Evolutionary conservation across 2,329 filamentous ascomycete species (phyloP).

Genomic region (Botrytis porri): DNA sequence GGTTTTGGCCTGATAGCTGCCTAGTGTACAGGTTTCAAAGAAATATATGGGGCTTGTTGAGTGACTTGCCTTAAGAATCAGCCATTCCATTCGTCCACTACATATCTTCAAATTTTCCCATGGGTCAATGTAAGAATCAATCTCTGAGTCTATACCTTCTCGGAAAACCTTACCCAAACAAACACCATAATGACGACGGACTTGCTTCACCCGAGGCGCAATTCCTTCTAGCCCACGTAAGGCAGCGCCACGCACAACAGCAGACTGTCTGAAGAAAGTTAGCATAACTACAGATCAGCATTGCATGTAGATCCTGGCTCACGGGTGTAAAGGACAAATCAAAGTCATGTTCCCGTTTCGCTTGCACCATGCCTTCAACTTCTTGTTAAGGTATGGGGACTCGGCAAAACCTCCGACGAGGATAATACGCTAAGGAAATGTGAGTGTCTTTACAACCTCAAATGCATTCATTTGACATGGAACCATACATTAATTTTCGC

Average conservation of each 20-base stretch:
- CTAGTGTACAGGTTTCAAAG: no score
- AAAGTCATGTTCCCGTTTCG: constrained; percentile 27
- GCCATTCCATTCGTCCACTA: constrained; percentile 14
- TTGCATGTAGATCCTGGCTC: constrained; percentile 7
- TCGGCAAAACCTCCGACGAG: constrained; percentile 28
- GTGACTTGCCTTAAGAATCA: constrained; percentile 23
- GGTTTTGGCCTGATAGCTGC: no score
- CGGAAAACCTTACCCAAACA: neutral
- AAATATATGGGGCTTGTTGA: neutral
- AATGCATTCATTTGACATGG: neutral
- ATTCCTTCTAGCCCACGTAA: constrained; percentile 26
- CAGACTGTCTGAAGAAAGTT: constrained; percentile 25
- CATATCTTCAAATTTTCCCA: constrained; percentile 18
- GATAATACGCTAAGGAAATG: constrained; percentile 27
- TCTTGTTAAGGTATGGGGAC: constrained; percentile 26
- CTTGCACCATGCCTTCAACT: constrained; percentile 25
- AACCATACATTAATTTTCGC: constrained; percentile 26
- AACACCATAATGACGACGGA: constrained; percentile 25
- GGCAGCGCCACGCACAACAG: constrained; percentile 27
- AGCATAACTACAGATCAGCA: neutral
- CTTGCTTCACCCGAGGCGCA: constrained; percentile 18
- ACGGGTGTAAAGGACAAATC: constrained; percentile 27
- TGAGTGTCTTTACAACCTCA: no score
- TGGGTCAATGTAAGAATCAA: neutral
- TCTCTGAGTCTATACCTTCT: constrained; percentile 21